A percentile compares a stretch with the other conserved stretches of the same genome.
These are phyloP conservation scores for Fusarium secorum DNA, from an alignment of 2,329 filamentous ascomycete species.

Conservation along the genomic window DNA sequence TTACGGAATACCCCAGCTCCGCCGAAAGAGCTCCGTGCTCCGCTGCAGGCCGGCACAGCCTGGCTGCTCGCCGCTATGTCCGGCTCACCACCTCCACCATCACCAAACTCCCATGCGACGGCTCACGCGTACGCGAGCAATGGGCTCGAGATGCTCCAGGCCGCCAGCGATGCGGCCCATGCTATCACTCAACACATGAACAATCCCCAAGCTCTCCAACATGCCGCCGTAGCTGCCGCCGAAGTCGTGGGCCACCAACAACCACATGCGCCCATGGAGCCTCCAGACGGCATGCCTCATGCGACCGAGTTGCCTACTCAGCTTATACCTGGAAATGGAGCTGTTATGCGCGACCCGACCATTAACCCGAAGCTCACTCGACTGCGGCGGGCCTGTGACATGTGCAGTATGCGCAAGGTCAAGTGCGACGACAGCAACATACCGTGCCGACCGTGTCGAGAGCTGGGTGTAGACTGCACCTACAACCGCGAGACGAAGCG, in stretches of 20 bases:
- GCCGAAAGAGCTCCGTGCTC: slow-evolving; percentile 36
- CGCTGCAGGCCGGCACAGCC: slow-evolving; percentile 30
- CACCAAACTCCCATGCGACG: slow-evolving; percentile 41
- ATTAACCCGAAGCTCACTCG: slow-evolving; percentile 62
- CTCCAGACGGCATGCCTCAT: slow-evolving; percentile 26
- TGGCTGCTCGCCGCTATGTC: slow-evolving; percentile 34
- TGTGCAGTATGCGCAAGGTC: slow-evolving; percentile 69
- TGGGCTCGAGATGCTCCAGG: slow-evolving; percentile 56
- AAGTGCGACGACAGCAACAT: slow-evolving; percentile 66
- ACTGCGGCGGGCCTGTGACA: slow-evolving; percentile 66
- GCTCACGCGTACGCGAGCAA: slow-evolving; percentile 57
- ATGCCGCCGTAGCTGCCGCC: slow-evolving; percentile 49
- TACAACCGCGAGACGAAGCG: slow-evolving; percentile 65
- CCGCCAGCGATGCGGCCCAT: slow-evolving; percentile 55
- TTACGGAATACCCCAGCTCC: slow-evolving; percentile 25
- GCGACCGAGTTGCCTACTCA: slow-evolving; percentile 37
- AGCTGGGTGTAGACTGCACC: slow-evolving; percentile 66
- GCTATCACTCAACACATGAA: slow-evolving; percentile 44
- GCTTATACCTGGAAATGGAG: slow-evolving; percentile 36
- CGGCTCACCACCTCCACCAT: slow-evolving; percentile 41
- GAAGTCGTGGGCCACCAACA: slow-evolving; percentile 40
- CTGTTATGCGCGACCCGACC: slow-evolving; percentile 50
- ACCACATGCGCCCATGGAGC: slow-evolving; percentile 24
- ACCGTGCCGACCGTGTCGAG: slow-evolving; percentile 64
- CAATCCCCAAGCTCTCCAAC: slow-evolving; percentile 50